Base-by-base conservation (phyloP, 1,284 basidiomycete species). In the Apiotrichum akiyoshidainum region DNA sequence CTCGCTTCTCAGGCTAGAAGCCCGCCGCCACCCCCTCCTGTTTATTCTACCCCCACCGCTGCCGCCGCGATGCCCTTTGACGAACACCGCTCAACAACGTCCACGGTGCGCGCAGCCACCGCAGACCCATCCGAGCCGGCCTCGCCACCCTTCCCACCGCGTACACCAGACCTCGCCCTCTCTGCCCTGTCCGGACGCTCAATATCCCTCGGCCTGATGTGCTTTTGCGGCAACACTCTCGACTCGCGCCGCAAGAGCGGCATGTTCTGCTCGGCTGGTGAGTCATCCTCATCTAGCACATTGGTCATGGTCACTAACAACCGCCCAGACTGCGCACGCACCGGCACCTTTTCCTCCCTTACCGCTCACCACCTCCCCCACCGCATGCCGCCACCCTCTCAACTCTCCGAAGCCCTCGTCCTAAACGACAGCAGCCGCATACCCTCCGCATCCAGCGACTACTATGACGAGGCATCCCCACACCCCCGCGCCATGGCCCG, bases 321-420 rank as follows among this genome's bases (percentile, higher is more conserved):
- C 52, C 2, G 19, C 10, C 42, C 52, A 75, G 76, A 65, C 34
- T 78, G 76, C 50, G 76, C 76, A 10, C 68, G 74, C 49, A 67
- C 62, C n/a, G 74, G 77, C 41, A 71, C 76, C 8, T 73, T 78
- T 61, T 72, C 73, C 0, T 75, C 76, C 2, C 60, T 78, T 41
- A 76, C 75, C 5, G 22, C 48, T 47, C 75, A 72, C 55, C 69
- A 71, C 45, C 65, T 71, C 47, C 75, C 71, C 57, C 69, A 71
- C 48, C 65, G 71, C 47, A 39, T 52, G 17, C 26, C 61, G 46
- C 16, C 50, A 48, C 34, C 51, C 55, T 46, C 58, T 13, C 45
- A 61, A 40, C 54, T 58, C 59, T 37, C 56, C 31, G 57, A 64
- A 31, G 49, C 55, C 13, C 10, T 68, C 33, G 48, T 53, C 11